These are phyloP conservation scores for Cladophialophora chaetospira DNA, from an alignment of 2,329 filamentous ascomycete genomes.

Conservation along the genomic window DNA sequence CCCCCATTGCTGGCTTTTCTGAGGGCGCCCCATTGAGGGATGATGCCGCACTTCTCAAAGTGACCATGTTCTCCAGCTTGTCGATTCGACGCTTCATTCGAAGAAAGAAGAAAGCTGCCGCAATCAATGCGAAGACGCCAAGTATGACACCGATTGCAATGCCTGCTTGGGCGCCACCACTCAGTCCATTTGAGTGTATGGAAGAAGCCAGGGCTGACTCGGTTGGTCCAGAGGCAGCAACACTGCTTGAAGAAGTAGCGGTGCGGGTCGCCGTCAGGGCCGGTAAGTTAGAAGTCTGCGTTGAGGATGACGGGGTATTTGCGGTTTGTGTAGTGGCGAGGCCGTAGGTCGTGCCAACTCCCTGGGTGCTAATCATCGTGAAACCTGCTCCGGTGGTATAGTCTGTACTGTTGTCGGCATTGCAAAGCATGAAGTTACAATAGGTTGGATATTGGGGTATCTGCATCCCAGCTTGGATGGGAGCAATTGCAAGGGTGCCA, in stretches of 20 bases:
- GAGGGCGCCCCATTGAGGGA: neutral
- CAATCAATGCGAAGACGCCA: slow-evolving; percentile 11
- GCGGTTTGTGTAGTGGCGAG: slow-evolving; percentile 10
- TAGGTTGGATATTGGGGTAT: slow-evolving; percentile 19
- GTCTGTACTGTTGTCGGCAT: slow-evolving; percentile 18
- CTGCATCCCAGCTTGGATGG: slow-evolving; percentile 22
- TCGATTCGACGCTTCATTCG: slow-evolving; percentile 3
- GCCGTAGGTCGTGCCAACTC: slow-evolving; percentile 16
- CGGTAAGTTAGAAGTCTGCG: neutral
- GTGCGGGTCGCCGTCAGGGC: neutral
- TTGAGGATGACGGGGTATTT: neutral
- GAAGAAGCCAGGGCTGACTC: slow-evolving; percentile 2
- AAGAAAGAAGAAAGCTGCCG: slow-evolving; percentile 10
- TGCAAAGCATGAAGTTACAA: slow-evolving; percentile 21
- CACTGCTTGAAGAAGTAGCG: neutral
- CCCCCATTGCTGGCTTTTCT: neutral
- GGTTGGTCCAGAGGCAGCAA: neutral
- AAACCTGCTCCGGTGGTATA: slow-evolving; percentile 19
- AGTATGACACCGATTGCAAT: slow-evolving; percentile 21
- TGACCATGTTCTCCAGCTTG: slow-evolving; percentile 7
- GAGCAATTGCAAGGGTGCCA: slow-evolving; percentile 21
- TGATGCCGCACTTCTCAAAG: slow-evolving; percentile 10
- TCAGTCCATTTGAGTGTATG: slow-evolving; percentile 4
- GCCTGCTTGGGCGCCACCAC: slow-evolving; percentile 21
- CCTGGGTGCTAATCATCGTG: slow-evolving; percentile 23